A percentile compares a stretch with the other conserved stretches of the same genome.
phyloP scores from a whole-genome alignment of 1,139 yeast genomes.

The Debaryomyces udenii region DNA sequence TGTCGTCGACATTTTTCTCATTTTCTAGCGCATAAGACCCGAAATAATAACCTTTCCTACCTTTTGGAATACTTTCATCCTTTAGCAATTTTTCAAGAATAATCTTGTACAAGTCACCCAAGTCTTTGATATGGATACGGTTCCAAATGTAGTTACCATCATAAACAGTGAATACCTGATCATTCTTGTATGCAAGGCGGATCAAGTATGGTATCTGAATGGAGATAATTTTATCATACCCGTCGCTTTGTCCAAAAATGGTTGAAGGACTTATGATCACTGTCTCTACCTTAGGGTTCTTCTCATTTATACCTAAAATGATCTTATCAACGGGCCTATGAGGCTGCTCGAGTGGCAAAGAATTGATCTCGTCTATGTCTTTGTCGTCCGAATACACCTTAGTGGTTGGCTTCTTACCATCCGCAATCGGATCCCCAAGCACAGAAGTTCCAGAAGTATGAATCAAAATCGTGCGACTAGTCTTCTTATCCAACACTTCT shows the following conservation, averaged over 20 bases:
- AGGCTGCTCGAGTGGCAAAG: constrained; percentile 34
- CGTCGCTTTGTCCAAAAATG: constrained; percentile 31
- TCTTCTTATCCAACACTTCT: constrained; percentile 20
- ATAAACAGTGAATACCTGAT: constrained; percentile 33
- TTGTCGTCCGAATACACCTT: constrained; percentile 33
- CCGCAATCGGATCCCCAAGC: constrained; percentile 28
- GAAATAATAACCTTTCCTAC: constrained; percentile 40
- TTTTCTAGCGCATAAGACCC: constrained; percentile 25
- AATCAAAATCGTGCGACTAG: constrained; percentile 29
- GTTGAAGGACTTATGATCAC: constrained; percentile 29
- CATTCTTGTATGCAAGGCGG: constrained; percentile 23
- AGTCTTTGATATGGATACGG: constrained; percentile 39
- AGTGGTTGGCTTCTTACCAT: constrained; percentile 23
- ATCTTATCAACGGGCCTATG: constrained; percentile 41
- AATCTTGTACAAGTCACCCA: constrained; percentile 35
- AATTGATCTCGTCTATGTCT: constrained; percentile 31
- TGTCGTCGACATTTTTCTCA: constrained; percentile 20
- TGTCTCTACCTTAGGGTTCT: constrained; percentile 25
- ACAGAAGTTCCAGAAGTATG: constrained; percentile 47
- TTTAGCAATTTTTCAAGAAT: constrained; percentile 25
- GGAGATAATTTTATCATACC: constrained; percentile 36
- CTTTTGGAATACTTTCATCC: constrained; percentile 29
- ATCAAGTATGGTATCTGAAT: constrained; percentile 36
- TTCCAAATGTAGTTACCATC: constrained; percentile 40
- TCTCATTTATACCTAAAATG: constrained; percentile 30